Percentiles rank a stretch among this genome's conserved stretches.
These are phyloP conservation scores for Erigeron philadelphicus DNA, from an alignment of 140 eudicot genomes.

Conservation along the genomic window DNA sequence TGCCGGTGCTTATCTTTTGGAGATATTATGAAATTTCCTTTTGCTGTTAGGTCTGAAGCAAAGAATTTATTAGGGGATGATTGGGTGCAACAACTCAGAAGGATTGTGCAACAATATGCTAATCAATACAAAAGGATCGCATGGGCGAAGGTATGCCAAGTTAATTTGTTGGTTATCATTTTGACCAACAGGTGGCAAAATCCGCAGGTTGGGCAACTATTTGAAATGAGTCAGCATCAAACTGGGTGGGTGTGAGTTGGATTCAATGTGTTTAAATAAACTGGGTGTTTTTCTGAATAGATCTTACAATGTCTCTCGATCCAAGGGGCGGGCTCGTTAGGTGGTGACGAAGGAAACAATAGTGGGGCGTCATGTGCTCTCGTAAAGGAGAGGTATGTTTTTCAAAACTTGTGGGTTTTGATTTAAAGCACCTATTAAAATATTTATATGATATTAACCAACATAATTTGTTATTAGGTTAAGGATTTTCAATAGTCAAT, in stretches of 20 bases:
- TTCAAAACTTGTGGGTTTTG: background rate
- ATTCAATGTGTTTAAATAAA: background rate
- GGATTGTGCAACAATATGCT: constrained; percentile 71
- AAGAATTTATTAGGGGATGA: constrained; percentile 74
- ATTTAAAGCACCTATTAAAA: too few species aligned
- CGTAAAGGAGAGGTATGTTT: constrained; percentile 62
- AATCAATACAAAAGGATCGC: constrained; percentile 87
- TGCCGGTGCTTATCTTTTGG: background rate
- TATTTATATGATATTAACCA: background rate
- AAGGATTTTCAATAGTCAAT: constrained; percentile 68
- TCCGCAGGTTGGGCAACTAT: background rate
- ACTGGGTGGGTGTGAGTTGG: background rate
- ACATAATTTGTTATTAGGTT: constrained; percentile 39
- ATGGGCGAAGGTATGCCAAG: constrained; percentile 72
- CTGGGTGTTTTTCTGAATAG: constrained; percentile 30
- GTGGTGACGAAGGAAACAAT: constrained; percentile 76
- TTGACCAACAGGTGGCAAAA: background rate
- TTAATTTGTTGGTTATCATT: background rate
- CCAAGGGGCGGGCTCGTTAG: constrained; percentile 83
- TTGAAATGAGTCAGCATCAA: background rate
- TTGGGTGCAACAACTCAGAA: constrained; percentile 1
- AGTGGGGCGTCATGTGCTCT: constrained; percentile 77
- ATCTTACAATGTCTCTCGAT: constrained; percentile 69
- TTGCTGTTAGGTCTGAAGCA: constrained; percentile 74
- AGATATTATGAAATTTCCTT: background rate